phyloP scores from a whole-genome alignment of 2,329 filamentous ascomycete genomes.

The Colletotrichum magnum region DNA sequence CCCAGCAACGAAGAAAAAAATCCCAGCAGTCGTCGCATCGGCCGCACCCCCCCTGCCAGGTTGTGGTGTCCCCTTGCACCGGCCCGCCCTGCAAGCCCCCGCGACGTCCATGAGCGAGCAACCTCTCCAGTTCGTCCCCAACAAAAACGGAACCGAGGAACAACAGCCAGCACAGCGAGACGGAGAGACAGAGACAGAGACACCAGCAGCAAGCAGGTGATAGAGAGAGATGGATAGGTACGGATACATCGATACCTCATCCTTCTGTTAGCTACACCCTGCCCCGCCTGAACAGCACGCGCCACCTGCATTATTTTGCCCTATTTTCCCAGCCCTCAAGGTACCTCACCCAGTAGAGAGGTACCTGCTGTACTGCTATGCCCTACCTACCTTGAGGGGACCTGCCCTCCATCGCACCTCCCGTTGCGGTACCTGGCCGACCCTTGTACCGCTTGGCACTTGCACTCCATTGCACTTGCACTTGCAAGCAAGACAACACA shows the following conservation, averaged over 20 bases:
- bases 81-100: conserved; percentile 35
- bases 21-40: conserved; percentile 4
- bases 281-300: background rate
- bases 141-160: conserved; percentile 38
- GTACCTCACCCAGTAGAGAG: background rate
- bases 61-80: conserved; percentile 33
- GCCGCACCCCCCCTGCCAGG: conserved; percentile 25
- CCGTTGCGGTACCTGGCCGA: conserved; percentile 22
- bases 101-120: conserved; percentile 24
- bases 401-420: background rate
- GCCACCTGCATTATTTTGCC: conserved; percentile 5
- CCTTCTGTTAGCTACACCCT: conserved; percentile 3
- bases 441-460: conserved; percentile 23
- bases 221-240: background rate
- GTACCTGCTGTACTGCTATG: background rate
- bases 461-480: conserved; percentile 24
- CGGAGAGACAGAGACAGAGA: background rate
- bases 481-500: background rate
- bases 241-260: background rate
- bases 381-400: background rate
- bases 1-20: conserved; percentile 36
- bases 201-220: background rate
- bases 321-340: background rate
- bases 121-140: conserved; percentile 39
- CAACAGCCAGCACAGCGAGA: background rate